Percentiles rank a stretch among this genome's conserved stretches.
phyloP scores from a whole-genome alignment of 768 basidiomycete species.

The Leucocoprinus sp. region DNA sequence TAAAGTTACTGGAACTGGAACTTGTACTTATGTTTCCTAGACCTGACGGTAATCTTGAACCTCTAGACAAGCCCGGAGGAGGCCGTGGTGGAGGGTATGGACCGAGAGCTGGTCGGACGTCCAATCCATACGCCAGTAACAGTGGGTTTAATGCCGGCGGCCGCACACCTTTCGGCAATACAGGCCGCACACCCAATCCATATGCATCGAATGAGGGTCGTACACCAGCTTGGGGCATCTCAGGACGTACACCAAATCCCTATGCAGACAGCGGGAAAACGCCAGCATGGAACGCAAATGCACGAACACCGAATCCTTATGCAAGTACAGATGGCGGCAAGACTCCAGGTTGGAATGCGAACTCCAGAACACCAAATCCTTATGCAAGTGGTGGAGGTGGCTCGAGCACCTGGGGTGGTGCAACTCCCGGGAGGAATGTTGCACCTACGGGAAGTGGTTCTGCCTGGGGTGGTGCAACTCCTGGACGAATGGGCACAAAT shows the following conservation, averaged over 20 bases:
- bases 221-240: constrained; percentile 50
- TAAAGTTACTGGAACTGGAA: neutral
- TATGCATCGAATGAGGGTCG: constrained; percentile 44
- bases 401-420: constrained; percentile 33
- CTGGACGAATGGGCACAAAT: constrained; percentile 16
- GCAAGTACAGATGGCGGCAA: constrained; percentile 39
- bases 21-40: constrained; percentile 24
- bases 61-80: constrained; percentile 31
- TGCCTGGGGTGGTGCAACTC: constrained; percentile 42
- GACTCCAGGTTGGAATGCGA: constrained; percentile 63
- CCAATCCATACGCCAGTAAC: constrained; percentile 27
- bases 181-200: constrained; percentile 62
- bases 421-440: constrained; percentile 31
- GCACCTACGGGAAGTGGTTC: constrained; percentile 16
- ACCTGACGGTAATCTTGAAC: constrained; percentile 46
- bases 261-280: constrained; percentile 56
- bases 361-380: constrained; percentile 65
- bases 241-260: constrained; percentile 62
- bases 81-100: constrained; percentile 14
- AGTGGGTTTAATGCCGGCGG: constrained; percentile 19
- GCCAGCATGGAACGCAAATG: constrained; percentile 55
- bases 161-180: constrained; percentile 24
- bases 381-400: constrained; percentile 41
- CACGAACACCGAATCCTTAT: constrained; percentile 66
- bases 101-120: constrained; percentile 18